Percentiles rank a stretch among this genome's conserved stretches.
Evolutionary conservation across 345 rosid genomes (phyloP).

Genomic region (Citrus unshiu): DNA sequence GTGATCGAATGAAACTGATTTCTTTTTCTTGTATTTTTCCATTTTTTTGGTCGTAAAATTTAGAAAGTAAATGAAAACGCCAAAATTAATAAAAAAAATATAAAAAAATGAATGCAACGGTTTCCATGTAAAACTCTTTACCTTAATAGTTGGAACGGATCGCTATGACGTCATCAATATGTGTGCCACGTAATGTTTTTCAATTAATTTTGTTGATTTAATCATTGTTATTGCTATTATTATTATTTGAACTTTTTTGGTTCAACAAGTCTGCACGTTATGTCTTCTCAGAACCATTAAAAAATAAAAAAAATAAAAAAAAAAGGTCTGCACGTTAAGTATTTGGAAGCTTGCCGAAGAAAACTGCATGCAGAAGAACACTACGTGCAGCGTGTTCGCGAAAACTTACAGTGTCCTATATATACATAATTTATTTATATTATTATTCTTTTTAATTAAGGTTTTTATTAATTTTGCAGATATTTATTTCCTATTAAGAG

Average conservation of each 20-base stretch:
- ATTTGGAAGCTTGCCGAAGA: neutral
- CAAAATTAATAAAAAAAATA: neutral
- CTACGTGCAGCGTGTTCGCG: neutral
- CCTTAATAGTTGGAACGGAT: neutral
- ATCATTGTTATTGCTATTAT: too few relatives aligned
- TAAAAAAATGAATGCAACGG: neutral
- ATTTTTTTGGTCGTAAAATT: neutral
- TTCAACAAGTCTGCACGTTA: too few relatives aligned
- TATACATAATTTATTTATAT: too few relatives aligned
- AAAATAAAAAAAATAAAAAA: too few relatives aligned
- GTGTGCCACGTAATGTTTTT: neutral
- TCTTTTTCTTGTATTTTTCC: neutral
- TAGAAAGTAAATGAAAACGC: neutral
- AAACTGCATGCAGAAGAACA: too few relatives aligned
- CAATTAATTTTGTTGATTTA: neutral
- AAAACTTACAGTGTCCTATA: neutral
- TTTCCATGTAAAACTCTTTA: neutral
- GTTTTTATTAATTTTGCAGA: neutral
- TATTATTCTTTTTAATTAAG: neutral
- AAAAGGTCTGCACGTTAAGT: neutral
- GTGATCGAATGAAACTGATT: neutral
- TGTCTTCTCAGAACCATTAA: too few relatives aligned
- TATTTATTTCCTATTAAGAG: neutral
- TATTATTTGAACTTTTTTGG: too few relatives aligned
- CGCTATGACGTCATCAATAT: neutral